Percentiles rank a stretch among this genome's conserved stretches.
Evolutionary conservation across 2,329 filamentous ascomycete species (phyloP).

Genomic region (Pseudocercospora crystallina): DNA sequence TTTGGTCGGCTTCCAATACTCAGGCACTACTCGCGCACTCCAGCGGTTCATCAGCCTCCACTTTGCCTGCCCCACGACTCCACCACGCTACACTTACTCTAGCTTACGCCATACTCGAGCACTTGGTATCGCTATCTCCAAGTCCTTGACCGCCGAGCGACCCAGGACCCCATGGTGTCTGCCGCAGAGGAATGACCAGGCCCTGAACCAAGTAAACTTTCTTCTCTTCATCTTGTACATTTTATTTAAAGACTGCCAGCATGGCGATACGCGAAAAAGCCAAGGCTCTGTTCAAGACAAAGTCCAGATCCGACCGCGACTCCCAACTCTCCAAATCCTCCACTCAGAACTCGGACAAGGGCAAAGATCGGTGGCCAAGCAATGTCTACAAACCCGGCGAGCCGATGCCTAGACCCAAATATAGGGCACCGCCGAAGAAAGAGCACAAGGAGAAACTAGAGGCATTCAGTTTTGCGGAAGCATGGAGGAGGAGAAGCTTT

Average conservation of each 20-base stretch:
- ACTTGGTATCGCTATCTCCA: no score
- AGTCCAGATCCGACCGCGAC: slow-evolving; percentile 31
- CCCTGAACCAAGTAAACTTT: no score
- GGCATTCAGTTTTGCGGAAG: slow-evolving; percentile 47
- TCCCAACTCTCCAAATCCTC: slow-evolving; percentile 29
- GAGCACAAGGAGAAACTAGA: slow-evolving; percentile 53
- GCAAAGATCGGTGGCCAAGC: slow-evolving; percentile 38
- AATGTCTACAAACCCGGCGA: slow-evolving; percentile 53
- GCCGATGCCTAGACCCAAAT: slow-evolving; percentile 52
- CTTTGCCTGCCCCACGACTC: slow-evolving; percentile 6
- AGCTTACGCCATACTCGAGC: not conserved
- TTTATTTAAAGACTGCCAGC: slow-evolving; percentile 16
- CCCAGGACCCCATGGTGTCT: no score
- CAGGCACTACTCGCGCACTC: not conserved
- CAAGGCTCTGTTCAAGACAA: slow-evolving; percentile 44
- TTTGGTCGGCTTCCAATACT: no score
- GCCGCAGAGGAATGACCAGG: no score
- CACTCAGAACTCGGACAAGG: slow-evolving; percentile 26
- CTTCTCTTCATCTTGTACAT: not conserved
- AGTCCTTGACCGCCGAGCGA: no score
- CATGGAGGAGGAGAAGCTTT: slow-evolving; percentile 48
- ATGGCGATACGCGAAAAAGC: slow-evolving; percentile 51
- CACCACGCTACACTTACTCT: slow-evolving; percentile 1
- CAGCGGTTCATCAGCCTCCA: slow-evolving; percentile 4
- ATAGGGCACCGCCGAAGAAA: slow-evolving; percentile 49